Conservation (phyloP, 768 basidiomycete genomes). For the Filobasidium wieringae region DNA sequence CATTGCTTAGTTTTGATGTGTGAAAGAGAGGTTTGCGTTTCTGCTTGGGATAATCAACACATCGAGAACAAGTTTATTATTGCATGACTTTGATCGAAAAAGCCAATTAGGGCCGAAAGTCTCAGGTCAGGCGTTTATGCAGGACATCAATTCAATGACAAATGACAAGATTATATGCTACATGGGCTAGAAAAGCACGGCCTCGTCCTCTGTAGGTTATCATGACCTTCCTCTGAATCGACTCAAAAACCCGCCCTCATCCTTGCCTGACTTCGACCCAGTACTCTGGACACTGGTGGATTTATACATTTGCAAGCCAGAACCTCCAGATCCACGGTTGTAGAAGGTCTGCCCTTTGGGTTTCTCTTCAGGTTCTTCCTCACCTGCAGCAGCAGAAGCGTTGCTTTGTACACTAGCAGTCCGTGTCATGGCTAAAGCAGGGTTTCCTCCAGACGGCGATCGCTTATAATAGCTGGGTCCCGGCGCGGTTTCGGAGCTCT, state of each 20-base stretch:
- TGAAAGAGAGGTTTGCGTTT: no score
- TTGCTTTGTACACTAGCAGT: conserved; percentile 7
- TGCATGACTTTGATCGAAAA: no score
- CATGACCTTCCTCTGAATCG: background rate
- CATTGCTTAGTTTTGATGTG: no score
- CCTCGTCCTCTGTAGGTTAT: no score
- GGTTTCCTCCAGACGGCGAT: background rate
- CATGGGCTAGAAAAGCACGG: no score
- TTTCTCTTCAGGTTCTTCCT: background rate
- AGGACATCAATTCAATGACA: no score
- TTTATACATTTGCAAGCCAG: background rate
- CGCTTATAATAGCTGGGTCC: conserved; percentile 13
- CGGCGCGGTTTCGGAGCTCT: conserved; percentile 30
- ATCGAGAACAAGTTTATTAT: no score
- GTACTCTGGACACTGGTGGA: background rate
- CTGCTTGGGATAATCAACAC: no score
- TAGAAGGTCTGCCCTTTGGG: conserved; percentile 11
- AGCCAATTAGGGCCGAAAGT: no score
- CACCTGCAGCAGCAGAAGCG: background rate
- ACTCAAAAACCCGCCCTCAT: background rate
- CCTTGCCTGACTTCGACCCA: background rate
- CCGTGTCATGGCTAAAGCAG: background rate
- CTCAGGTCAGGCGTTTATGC: no score
- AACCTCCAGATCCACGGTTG: background rate
- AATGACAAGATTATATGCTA: no score